These are phyloP conservation scores for Paramecium octaurelia DNA, from an alignment of 73 alveolate species.

Conservation along the genomic window DNA sequence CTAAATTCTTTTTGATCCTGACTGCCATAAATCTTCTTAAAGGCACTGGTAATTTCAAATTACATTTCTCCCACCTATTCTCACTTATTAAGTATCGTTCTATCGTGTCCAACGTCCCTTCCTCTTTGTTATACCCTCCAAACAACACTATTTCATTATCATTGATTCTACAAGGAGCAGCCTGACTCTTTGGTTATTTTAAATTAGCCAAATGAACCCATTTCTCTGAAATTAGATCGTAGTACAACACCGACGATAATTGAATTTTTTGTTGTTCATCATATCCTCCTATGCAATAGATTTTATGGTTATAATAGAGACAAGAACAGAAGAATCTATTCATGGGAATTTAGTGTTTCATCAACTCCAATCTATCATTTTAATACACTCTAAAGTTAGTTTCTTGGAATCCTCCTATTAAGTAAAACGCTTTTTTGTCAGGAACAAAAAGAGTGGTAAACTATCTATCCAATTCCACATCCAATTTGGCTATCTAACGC, in stretches of 20 bases:
- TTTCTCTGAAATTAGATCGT: slow-evolving; percentile 77
- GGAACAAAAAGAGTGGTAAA: slow-evolving; percentile 77
- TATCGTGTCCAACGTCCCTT: slow-evolving; percentile 88
- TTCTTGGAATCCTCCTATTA: slow-evolving; percentile 86
- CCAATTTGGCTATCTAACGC: slow-evolving; percentile 87
- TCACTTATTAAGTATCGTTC: slow-evolving; percentile 86
- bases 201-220: slow-evolving; percentile 85
- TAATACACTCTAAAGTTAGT: slow-evolving; percentile 76
- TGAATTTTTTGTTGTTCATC: slow-evolving; percentile 84
- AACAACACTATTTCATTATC: slow-evolving; percentile 83
- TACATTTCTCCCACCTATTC: slow-evolving; percentile 76
- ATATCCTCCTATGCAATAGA: slow-evolving; percentile 95
- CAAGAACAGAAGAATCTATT: slow-evolving; percentile 88
- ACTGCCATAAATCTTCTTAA: slow-evolving; percentile 91
- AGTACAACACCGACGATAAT: slow-evolving; percentile 79
- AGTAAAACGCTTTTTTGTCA: slow-evolving; percentile 73
- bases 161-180: slow-evolving; percentile 84
- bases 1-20: slow-evolving; percentile 83
- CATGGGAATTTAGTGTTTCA: slow-evolving; percentile 77
- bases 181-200: slow-evolving; percentile 81
- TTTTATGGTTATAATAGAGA: slow-evolving; percentile 70
- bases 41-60: slow-evolving; percentile 84
- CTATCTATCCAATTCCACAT: slow-evolving; percentile 85
- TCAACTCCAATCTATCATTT: slow-evolving; percentile 70
- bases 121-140: slow-evolving; percentile 96